Percentiles rank a stretch among this genome's conserved stretches.
Conservation (phyloP, 306 rosid species). For the Pyrus bretschneideri region DNA sequence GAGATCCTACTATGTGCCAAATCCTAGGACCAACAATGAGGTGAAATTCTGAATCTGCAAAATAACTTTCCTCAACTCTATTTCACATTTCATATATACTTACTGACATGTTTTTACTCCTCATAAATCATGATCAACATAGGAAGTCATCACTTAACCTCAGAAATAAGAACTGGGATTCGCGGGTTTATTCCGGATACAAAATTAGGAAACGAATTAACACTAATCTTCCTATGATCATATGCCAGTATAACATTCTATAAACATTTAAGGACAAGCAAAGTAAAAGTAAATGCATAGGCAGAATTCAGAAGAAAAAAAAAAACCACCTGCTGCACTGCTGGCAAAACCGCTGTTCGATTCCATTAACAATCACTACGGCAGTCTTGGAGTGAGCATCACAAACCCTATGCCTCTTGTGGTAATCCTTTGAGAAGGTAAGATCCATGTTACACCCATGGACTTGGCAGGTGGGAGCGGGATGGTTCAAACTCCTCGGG, state of each 20-base stretch:
- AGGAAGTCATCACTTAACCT: background rate
- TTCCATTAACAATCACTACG: slow-evolving; percentile 66
- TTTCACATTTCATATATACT: background rate
- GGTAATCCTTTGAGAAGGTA: slow-evolving; percentile 73
- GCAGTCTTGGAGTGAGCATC: slow-evolving; percentile 81
- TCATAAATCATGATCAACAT: background rate
- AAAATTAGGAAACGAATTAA: background rate
- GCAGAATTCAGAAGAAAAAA: background rate
- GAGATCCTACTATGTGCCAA: background rate
- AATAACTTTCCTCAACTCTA: background rate
- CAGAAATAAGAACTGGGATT: background rate
- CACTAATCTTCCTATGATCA: background rate
- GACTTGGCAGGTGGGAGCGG: slow-evolving; percentile 65
- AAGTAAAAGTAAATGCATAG: background rate
- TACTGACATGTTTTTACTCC: background rate
- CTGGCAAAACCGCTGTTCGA: slow-evolving; percentile 81
- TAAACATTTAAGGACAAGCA: background rate
- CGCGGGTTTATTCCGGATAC: background rate
- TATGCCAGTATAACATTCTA: slow-evolving; percentile 3
- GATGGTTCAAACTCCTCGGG: slow-evolving; percentile 27
- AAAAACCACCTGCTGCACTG: slow-evolving; percentile 69
- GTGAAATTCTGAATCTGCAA: slow-evolving; percentile 1
- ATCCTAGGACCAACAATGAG: background rate
- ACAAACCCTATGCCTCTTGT: slow-evolving; percentile 74
- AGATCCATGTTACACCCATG: slow-evolving; percentile 71